Base-by-base conservation (phyloP, 306 rosid species). In the Oemleria cerasiformis region DNA sequence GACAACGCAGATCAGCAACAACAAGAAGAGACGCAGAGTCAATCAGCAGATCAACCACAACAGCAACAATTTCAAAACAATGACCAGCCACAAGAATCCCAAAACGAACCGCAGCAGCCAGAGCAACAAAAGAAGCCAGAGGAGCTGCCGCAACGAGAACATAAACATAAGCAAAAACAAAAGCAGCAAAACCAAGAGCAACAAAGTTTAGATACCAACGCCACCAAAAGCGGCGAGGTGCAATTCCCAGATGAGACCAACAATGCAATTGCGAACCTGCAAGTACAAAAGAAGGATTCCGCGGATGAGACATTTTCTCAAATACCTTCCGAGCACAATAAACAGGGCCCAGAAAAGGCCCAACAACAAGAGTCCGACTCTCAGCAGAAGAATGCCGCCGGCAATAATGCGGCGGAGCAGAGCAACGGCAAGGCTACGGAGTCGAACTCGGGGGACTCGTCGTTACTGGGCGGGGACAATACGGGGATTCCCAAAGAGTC, bases 401-500 rank as follows among this genome's bases (percentile, higher is more conserved):
- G 41, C 19, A 68, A 57, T 55, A 65, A 73, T 15, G 75, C 16
- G 66, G 75, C 40, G 6, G 74, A 68, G 40, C 73, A 44, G 55
- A 54, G 63, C 82, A 73, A 65, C 55, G 73, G 67, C 2, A 75
- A 39, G 38, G 57, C 19, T 5, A 66, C 49, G 2, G 80, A 79
- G 67, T 12, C 75, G 5, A 72, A 55, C 68, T 56, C 81, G 19
- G 77, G 69, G 9, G 85, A 82, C 40, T 20, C 77, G 34, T 20
- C 77, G 34, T 56, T 78, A 11, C 64, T 77, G 4, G 70, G 66
- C 16, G 79, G 72, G 34, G 79, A 67, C 21, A 78, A 19, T 75
- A 23, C 88, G 3, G 87, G 57, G 23, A 85, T 86, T 13, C 82
- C 85, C 11, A 77, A 77, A 12, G 91, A 84, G 73, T 84, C 86